phyloP scores from a whole-genome alignment of 2,329 filamentous ascomycete genomes.

The Coniochaeta sp. region DNA sequence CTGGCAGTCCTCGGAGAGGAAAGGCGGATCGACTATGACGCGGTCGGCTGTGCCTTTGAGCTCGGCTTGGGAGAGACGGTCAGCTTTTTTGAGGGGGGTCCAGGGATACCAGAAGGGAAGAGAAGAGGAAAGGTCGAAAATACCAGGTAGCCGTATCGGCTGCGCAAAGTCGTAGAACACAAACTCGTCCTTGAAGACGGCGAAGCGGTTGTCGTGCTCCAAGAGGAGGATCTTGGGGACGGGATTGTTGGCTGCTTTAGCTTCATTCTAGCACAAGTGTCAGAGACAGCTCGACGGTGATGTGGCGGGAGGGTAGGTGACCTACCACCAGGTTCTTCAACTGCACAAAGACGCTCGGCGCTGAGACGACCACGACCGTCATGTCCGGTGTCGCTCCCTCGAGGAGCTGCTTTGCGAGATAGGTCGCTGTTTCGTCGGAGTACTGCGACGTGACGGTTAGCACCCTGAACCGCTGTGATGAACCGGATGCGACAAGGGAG shows the following conservation, averaged over 20 bases:
- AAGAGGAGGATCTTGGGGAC: conserved; percentile 58
- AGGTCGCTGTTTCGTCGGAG: conserved; percentile 60
- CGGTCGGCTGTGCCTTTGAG: conserved; percentile 60
- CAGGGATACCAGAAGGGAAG: background rate
- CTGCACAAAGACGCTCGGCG: conserved; percentile 71
- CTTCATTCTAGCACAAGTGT: background rate
- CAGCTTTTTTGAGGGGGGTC: background rate
- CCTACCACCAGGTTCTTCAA: conserved; percentile 49
- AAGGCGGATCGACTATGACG: conserved; percentile 72
- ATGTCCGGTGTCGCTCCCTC: conserved; percentile 48
- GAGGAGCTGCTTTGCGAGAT: conserved; percentile 59
- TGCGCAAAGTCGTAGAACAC: conserved; percentile 66
- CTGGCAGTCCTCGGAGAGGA: conserved; percentile 73
- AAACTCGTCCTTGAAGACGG: conserved; percentile 62
- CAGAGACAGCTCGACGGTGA: background rate
- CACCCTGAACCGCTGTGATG: no score
- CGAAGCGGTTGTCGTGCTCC: conserved; percentile 69
- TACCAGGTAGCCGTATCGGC: conserved; percentile 58
- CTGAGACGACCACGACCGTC: conserved; percentile 62
- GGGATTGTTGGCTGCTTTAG: conserved; percentile 18
- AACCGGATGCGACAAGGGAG: background rate
- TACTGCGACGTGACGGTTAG: conserved; percentile 40
- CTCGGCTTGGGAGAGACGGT: conserved; percentile 26
- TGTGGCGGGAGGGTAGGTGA: background rate
- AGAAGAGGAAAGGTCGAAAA: conserved; percentile 10